Evolutionary conservation across 805 yeast genomes (phyloP).

Genomic region (Yarrowia bubula): DNA sequence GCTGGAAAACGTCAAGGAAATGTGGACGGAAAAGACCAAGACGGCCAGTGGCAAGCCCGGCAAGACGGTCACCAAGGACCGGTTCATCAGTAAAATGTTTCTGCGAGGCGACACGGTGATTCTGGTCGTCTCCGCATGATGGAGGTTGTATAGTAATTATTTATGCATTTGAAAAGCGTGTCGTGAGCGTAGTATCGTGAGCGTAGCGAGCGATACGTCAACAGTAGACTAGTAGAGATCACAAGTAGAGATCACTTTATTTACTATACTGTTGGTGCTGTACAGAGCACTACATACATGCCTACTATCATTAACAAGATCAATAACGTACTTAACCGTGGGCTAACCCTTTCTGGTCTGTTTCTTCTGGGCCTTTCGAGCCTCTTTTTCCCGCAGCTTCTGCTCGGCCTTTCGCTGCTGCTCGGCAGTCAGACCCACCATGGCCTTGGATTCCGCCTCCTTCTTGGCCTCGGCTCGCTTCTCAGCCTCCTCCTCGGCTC

Average conservation of each 20-base stretch:
- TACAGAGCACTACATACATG: neutral
- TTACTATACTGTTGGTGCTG: too few relatives aligned
- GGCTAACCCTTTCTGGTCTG: constrained; percentile 30
- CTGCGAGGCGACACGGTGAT: constrained; percentile 95
- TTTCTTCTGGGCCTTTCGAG: constrained; percentile 53
- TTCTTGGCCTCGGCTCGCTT: constrained; percentile 53
- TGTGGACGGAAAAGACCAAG: constrained; percentile 65
- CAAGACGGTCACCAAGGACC: constrained; percentile 61
- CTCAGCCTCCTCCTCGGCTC: constrained; percentile 65
- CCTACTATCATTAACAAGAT: neutral
- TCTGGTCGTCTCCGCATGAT: constrained; percentile 51
- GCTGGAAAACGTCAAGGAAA: constrained; percentile 85
- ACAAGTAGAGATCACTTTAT: too few relatives aligned
- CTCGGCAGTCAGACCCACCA: constrained; percentile 66
- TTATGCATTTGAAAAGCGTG: constrained; percentile 7
- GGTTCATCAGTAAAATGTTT: constrained; percentile 86
- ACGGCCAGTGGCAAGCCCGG: constrained; percentile 69
- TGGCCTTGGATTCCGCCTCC: constrained; percentile 63
- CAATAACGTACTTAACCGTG: neutral
- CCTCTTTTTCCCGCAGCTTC: constrained; percentile 78
- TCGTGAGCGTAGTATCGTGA: too few relatives aligned
- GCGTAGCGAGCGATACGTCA: too few relatives aligned
- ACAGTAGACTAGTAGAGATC: too few relatives aligned
- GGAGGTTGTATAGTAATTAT: constrained; percentile 23
- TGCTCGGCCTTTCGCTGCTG: constrained; percentile 76